phyloP scores from a whole-genome alignment of 2,329 filamentous ascomycete genomes.

The Fusarium cyanostomum region DNA sequence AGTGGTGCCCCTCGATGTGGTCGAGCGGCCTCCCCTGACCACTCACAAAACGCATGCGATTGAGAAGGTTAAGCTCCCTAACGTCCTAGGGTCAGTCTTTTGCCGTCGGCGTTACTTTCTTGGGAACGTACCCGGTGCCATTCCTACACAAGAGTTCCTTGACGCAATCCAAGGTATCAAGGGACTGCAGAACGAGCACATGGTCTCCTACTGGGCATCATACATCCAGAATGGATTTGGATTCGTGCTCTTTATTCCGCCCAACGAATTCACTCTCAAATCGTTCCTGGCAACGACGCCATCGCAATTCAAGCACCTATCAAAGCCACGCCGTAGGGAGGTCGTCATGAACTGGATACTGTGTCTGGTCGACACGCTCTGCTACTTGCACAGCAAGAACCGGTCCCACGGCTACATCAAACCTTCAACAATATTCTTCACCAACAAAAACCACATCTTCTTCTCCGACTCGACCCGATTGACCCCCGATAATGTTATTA shows the following conservation, averaged over 20 bases:
- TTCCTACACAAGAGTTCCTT: slow-evolving; percentile 65
- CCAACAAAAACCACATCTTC: slow-evolving; percentile 71
- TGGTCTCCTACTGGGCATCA: slow-evolving; percentile 76
- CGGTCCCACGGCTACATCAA: slow-evolving; percentile 74
- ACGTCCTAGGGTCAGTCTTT: slow-evolving; percentile 65
- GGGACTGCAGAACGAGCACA: slow-evolving; percentile 71
- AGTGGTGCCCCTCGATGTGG: slow-evolving; percentile 73
- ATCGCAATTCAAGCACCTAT: slow-evolving; percentile 67
- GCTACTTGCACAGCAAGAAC: slow-evolving; percentile 72
- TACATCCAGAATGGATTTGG: slow-evolving; percentile 72
- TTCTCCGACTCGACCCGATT: slow-evolving; percentile 69
- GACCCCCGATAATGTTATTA: slow-evolving; percentile 54
- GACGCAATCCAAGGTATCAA: slow-evolving; percentile 68
- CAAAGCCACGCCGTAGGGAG: slow-evolving; percentile 67
- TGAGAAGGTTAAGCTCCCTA: slow-evolving; percentile 71
- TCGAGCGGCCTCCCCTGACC: slow-evolving; percentile 64
- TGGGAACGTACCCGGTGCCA: slow-evolving; percentile 53
- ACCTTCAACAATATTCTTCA: slow-evolving; percentile 75
- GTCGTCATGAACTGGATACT: slow-evolving; percentile 78
- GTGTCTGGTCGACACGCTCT: slow-evolving; percentile 74
- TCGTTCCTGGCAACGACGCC: slow-evolving; percentile 73
- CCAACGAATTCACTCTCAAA: slow-evolving; percentile 72
- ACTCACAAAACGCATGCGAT: slow-evolving; percentile 50
- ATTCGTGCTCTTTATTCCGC: slow-evolving; percentile 73
- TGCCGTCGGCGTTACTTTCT: slow-evolving; percentile 67